phyloP scores from a whole-genome alignment of 306 rosid species.

The Vigna angularis region DNA sequence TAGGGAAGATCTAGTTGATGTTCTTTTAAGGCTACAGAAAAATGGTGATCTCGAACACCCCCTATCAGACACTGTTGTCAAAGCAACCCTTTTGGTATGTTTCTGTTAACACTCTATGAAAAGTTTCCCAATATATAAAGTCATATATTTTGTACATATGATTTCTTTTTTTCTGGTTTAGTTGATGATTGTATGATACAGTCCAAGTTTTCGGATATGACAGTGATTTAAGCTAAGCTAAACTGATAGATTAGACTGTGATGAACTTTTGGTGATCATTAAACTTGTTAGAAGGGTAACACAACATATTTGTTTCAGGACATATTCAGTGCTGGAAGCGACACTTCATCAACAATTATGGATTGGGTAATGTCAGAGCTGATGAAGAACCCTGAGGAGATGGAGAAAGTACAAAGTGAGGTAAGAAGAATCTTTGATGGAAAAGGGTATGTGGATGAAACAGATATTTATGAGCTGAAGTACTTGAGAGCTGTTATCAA shows the following conservation, averaged over 20 bases:
- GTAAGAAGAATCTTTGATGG: constrained; percentile 44
- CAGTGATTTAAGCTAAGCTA: background rate
- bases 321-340: constrained; percentile 50
- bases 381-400: constrained; percentile 45
- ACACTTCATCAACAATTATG: constrained; percentile 23
- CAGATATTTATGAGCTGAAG: constrained; percentile 34
- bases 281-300: background rate
- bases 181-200: background rate
- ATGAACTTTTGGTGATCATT: background rate
- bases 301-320: constrained; percentile 37
- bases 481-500: constrained; percentile 42
- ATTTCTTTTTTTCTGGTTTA: background rate
- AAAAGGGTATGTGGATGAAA: constrained; percentile 43
- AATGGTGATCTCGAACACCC: constrained; percentile 41
- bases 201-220: background rate
- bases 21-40: constrained; percentile 45
- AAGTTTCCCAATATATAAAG: background rate
- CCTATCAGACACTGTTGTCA: constrained; percentile 35
- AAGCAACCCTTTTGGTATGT: constrained; percentile 42
- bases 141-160: background rate
- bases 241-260: background rate
- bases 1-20: constrained; percentile 45
- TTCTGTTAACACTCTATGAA: background rate
- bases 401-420: constrained; percentile 44
- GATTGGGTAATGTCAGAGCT: constrained; percentile 53